Conservation (phyloP, 2,329 filamentous ascomycete genomes). For the Alternaria incomplexa region DNA sequence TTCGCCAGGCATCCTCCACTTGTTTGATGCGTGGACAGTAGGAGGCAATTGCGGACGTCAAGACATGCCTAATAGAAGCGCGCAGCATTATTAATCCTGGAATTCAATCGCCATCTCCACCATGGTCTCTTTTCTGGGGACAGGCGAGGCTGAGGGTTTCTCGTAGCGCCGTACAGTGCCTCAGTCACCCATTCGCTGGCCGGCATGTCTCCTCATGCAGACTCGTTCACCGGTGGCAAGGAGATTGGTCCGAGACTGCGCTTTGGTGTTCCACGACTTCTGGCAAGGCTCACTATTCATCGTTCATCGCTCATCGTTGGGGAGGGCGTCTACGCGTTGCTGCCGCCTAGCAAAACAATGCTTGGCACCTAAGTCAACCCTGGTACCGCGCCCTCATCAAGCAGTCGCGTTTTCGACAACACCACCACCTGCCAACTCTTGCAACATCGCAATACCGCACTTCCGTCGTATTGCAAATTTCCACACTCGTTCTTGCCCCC, state of each 20-base stretch:
- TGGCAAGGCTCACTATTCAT: constrained; percentile 3
- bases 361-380: background rate
- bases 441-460: background rate
- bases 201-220: background rate
- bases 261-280: background rate
- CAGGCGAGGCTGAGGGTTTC: background rate
- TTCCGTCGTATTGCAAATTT: background rate
- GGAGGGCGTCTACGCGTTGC: background rate
- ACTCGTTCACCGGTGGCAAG: background rate
- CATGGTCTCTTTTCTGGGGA: background rate
- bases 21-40: background rate
- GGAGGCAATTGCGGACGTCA: background rate
- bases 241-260: background rate
- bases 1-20: background rate
- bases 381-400: background rate
- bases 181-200: background rate
- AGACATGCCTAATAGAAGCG: background rate
- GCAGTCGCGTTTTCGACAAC: background rate
- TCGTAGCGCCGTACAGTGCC: background rate
- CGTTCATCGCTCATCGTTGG: background rate
- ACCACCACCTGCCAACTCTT: background rate
- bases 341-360: background rate
- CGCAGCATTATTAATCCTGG: background rate
- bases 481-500: background rate
- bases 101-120: background rate